Conservation (phyloP, 2,329 filamentous ascomycete species). For the Zalaria obscura region DNA sequence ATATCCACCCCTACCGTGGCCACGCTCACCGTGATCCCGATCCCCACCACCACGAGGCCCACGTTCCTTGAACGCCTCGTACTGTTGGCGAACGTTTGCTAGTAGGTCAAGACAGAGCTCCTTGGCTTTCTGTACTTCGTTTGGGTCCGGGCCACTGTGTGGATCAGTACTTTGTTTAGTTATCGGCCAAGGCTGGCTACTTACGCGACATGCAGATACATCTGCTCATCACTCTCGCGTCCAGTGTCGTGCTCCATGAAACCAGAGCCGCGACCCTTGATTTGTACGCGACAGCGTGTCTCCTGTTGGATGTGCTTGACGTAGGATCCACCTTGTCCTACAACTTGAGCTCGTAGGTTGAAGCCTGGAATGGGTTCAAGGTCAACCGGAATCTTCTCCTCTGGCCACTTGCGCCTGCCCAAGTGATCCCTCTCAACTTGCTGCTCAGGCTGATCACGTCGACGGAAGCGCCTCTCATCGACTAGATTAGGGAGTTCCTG, state of each 20-base stretch:
- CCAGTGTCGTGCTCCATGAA: conserved; percentile 86
- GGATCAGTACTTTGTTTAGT: conserved; percentile 60
- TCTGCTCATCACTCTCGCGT: conserved; percentile 82
- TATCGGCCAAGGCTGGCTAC: conserved; percentile 62
- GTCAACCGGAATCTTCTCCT: conserved; percentile 82
- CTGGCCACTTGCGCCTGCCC: conserved; percentile 95
- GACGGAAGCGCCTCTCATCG: conserved; percentile 82
- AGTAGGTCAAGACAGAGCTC: conserved; percentile 81
- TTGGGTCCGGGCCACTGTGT: conserved; percentile 66
- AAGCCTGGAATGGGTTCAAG: conserved; percentile 88
- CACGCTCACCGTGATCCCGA: conserved; percentile 25
- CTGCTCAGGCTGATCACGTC: conserved; percentile 56
- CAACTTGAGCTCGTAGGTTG: conserved; percentile 90
- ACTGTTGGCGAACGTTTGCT: conserved; percentile 73
- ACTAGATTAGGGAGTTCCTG: conserved; percentile 91
- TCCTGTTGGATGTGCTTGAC: conserved; percentile 97
- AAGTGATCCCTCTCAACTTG: conserved; percentile 75
- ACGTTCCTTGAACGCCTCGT: conserved; percentile 72
- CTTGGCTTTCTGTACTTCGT: conserved; percentile 76
- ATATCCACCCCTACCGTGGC: conserved; percentile 18
- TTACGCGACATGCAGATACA: conserved; percentile 93
- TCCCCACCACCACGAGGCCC: conserved; percentile 33
- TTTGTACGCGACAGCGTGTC: conserved; percentile 90
- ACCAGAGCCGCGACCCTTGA: conserved; percentile 90
- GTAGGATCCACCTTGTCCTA: conserved; percentile 85